phyloP scores from a whole-genome alignment of 2,329 filamentous ascomycete genomes.

The Sclerotinia minor region DNA sequence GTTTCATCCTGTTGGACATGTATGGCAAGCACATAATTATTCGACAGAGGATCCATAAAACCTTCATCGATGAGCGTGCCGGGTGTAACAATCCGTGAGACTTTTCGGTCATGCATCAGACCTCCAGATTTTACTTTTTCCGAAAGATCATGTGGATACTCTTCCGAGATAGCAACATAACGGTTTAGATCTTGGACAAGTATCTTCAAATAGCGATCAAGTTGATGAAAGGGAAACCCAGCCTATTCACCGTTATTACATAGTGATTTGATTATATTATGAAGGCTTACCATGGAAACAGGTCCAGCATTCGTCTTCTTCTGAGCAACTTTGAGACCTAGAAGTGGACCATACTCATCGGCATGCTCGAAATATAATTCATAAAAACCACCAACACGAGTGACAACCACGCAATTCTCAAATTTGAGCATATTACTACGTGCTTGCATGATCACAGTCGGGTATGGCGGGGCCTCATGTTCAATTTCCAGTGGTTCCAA shows the following conservation, averaged over 20 bases:
- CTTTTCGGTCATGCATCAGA: conserved; percentile 78
- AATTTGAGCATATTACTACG: conserved; percentile 88
- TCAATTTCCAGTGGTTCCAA: conserved; percentile 43
- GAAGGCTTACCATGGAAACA: conserved; percentile 73
- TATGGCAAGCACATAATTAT: conserved; percentile 87
- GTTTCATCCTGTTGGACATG: conserved; percentile 52
- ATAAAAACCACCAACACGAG: conserved; percentile 92
- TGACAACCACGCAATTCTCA: conserved; percentile 85
- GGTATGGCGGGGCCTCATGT: conserved; percentile 61
- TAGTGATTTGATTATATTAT: not conserved
- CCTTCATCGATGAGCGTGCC: conserved; percentile 96
- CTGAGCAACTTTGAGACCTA: conserved; percentile 82
- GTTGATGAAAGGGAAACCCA: conserved; percentile 89
- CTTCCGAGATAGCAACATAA: conserved; percentile 92
- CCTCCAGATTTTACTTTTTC: conserved; percentile 74
- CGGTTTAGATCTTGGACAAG: conserved; percentile 88
- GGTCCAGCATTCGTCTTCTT: conserved; percentile 77
- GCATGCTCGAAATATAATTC: conserved; percentile 98
- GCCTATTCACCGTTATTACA: conserved; percentile 52
- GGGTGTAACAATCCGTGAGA: conserved; percentile 86
- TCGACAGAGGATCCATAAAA: conserved; percentile 91
- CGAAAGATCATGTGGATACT: conserved; percentile 74
- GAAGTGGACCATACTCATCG: conserved; percentile 78
- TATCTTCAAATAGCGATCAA: conserved; percentile 89
- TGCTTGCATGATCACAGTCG: conserved; percentile 85